Evolutionary conservation across 78 protist genomes (phyloP), one percentile per base, ranked within the genome.

Genomic region (Dictyostelium purpureum): DNA sequence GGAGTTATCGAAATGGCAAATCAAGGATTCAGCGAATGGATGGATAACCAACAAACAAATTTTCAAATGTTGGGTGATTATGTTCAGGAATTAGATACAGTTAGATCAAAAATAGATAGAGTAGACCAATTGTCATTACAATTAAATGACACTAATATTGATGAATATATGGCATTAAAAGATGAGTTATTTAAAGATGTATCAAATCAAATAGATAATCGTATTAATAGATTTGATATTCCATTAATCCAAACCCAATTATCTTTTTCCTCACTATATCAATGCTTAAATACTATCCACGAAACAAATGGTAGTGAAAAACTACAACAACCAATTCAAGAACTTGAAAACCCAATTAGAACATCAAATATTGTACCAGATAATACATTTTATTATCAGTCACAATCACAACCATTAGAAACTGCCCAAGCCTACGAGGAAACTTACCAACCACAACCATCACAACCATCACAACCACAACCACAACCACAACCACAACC

Each of bases 291-390:
- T 73, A 9, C 79, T 35, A 45, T 45, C 28, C 79, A 73, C 45
- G 71, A 63, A 63, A 63, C 71, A 33, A 45, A 26, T 26, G 63
- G 59, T 28, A 2, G 61, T 6, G 24, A 28, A 21, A 35, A 40
- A 28, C 45, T 73, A 73, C 79, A 73, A 45, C 79, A 73, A 73
- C 47, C 79, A 45, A 73, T 73, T 16, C n/a, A n/a, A n/a, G 43
- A 40, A 28, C 1, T 45, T 47, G 40, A 24, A 1, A 40, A 45
- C 28, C 79, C 79, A 16, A 43, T 45, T 24, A 21, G 26, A 2
- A 19, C 40, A 28, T 12, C 12, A 57, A n/a, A n/a, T 57, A 21
- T 26, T 35, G 31, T 28, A 28, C 63, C 59, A n/a, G 54, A 26
- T 73, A 40, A 73, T 21, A 28, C 79, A 45, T 11, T 19, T 28